Percentiles rank a stretch among this genome's conserved stretches.
Conservation (phyloP, 2,329 filamentous ascomycete species). For the Metarhizium album region DNA sequence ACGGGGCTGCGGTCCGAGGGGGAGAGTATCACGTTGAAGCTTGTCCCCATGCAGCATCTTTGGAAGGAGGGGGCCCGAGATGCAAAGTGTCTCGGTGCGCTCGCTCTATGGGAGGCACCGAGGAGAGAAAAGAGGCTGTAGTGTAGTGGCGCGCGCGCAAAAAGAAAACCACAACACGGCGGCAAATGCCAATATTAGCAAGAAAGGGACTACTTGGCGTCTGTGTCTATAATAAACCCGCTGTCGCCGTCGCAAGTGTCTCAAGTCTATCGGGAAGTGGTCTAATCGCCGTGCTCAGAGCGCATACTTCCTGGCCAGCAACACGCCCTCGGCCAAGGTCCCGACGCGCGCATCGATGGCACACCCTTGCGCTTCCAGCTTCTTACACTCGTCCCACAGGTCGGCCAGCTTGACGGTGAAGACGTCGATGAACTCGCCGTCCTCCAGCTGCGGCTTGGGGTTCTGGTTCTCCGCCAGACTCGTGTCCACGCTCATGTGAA, state of each 20-base stretch:
- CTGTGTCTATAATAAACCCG: not conserved
- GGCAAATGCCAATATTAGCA: not conserved
- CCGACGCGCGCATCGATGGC: constrained; percentile 72
- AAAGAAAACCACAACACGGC: no score
- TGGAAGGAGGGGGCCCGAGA: constrained; percentile 49
- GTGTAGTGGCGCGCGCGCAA: not conserved
- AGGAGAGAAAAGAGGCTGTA: constrained; percentile 34
- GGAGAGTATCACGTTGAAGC: constrained; percentile 51
- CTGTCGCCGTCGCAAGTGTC: not conserved
- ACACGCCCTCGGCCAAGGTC: constrained; percentile 67
- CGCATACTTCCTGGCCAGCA: constrained; percentile 52
- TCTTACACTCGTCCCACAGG: constrained; percentile 56
- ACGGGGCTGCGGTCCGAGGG: constrained; percentile 47
- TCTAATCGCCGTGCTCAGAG: constrained; percentile 18
- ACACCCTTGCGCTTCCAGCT: constrained; percentile 58
- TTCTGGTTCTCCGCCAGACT: constrained; percentile 57
- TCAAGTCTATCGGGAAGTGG: not conserved
- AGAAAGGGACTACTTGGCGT: not conserved
- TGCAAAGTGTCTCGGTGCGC: constrained; percentile 47
- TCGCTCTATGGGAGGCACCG: constrained; percentile 48
- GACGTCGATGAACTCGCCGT: constrained; percentile 73
- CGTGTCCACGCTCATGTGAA: constrained; percentile 66
- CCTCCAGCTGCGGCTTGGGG: constrained; percentile 59
- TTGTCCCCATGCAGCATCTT: constrained; percentile 44
- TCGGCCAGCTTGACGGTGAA: constrained; percentile 56